Evolutionary conservation across 371 early-diverging fungal genomes (phyloP).

Genomic region (Mucor mucedo): DNA sequence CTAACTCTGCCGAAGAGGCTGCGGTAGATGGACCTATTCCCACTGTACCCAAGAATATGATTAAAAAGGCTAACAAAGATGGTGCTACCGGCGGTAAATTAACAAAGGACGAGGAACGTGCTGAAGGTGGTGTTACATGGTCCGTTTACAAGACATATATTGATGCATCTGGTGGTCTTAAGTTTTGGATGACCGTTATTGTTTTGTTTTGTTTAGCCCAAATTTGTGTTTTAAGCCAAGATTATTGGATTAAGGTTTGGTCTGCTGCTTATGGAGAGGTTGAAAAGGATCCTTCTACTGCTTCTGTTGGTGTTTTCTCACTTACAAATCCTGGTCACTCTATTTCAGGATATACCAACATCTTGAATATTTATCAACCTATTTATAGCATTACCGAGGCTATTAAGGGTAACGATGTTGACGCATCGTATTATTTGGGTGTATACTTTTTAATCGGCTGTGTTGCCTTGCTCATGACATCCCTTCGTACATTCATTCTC

Average conservation of each 20-base stretch:
- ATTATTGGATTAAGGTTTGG: slow-evolving; percentile 70
- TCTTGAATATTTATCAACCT: slow-evolving; percentile 3
- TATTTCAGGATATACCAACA: slow-evolving; percentile 10
- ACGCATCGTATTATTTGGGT: slow-evolving; percentile 57
- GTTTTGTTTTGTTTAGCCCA: slow-evolving; percentile 61
- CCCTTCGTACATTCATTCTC: slow-evolving; percentile 48
- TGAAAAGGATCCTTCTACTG: slow-evolving; percentile 7
- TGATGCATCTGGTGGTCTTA: slow-evolving; percentile 65
- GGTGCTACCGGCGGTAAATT: slow-evolving; percentile 59
- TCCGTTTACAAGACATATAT: slow-evolving; percentile 68
- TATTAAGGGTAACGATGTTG: slow-evolving; percentile 10
- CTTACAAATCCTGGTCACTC: background rate
- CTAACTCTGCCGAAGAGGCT: slow-evolving; percentile 29
- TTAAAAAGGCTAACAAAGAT: slow-evolving; percentile 25
- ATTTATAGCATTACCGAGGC: background rate
- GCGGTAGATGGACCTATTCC: slow-evolving; percentile 46
- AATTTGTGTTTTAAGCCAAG: slow-evolving; percentile 54
- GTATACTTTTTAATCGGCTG: slow-evolving; percentile 60
- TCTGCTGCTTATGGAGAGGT: slow-evolving; percentile 40
- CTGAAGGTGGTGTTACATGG: slow-evolving; percentile 67
- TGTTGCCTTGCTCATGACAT: slow-evolving; percentile 42
- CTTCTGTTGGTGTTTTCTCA: slow-evolving; percentile 6
- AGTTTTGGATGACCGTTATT: slow-evolving; percentile 56
- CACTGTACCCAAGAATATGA: slow-evolving; percentile 19
- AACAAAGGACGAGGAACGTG: slow-evolving; percentile 69